Base-by-base conservation (phyloP, 176 grass and related monocot genomes). In the Pharus latifolius region DNA sequence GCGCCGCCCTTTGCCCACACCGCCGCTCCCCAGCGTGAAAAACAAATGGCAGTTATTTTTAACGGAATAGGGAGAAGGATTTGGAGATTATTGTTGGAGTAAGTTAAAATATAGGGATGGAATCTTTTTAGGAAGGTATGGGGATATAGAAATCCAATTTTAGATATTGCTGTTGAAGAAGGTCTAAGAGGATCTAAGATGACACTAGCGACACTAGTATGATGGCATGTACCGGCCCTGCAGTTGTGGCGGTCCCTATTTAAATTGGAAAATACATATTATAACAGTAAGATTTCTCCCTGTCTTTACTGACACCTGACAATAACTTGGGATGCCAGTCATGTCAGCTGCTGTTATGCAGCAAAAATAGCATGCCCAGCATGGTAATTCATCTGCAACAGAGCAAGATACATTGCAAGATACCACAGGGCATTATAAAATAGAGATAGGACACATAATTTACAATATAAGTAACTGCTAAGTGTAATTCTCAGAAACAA, bases 351-450 rank as follows among this genome's bases (percentile, higher is more conserved):
- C 13, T 74, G 57, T 51, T 37, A 52, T 69, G 30, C 28, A 52
- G 66, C 50, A 56, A 55, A 33, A 32, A n/a, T 23, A 71, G 50
- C 49, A 72, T 33, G 6, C 28, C 10, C 41, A 38, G 6, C 13
- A 63, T 28, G 44, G 13, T 41, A 54, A 60, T 70, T 54, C n/a
- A 60, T 51, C 43, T 20, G 5, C 29, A 25, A 60, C 13, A 51
- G 6, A 63, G 67, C 5, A 80, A 71, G 8, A 63, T 44, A 72
- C 54, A 72, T 74, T 51, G 3, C 33, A 50, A 41, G 48, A 24
- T 14, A 13, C 15, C n/a, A 16, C 8, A 67, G 22, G 29, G 33
- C 5, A 51, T 67, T 19, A n/a, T 23, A 48, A 63, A 17, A 46
- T 43, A 16, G 20, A 80, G 47, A 56, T 54, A 47, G 32, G 46